Evolutionary conservation across 2,329 filamentous ascomycete genomes (phyloP), one percentile per base, ranked within the genome.

Genomic region (Colletotrichum endophyticum): DNA sequence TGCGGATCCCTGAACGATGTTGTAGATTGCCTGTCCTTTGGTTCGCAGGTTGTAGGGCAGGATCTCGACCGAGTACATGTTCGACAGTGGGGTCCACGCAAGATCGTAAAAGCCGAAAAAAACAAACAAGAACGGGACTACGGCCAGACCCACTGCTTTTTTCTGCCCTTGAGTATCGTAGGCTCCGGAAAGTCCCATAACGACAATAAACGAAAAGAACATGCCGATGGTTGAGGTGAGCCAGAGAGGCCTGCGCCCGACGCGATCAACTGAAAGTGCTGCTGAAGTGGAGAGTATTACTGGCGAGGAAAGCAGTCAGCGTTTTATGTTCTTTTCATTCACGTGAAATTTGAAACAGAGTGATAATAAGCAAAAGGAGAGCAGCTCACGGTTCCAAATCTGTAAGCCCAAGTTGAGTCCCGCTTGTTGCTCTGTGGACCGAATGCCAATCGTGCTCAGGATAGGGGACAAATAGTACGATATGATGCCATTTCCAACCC

Each of bases 21-120:
- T 28, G 36, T 57, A 39, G 28, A 69, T 59, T 44, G 64, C 30
- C 36, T 66, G 32, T 63, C 62, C 22, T 70, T 70, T 22, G 25
- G 53, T 57, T 8, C 78, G 78, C 27, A 79, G 66, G n/a, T 71
- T 63, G 73, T 72, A 78, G 3, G 75, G 82, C 78, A 49, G 80
- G 62, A 84, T 82, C 72, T 84, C 82, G 11, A 81, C 78, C 0
- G 78, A 78, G 12, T 82, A 82, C 0, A 81, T 79, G 19, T 84
- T 75, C 0, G 84, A 80, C 0, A 86, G 79, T 1, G 84, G 82
- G 1, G 82, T 83, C 74, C 81, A 85, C 2, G 81, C 84, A 62
- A 86, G 82, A 28, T 83, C 82, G 53, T 85, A 86, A 72, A 82
- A 83, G 66, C 82, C 82, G 67, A 83, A 85, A 13, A 83, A 86